Conservation (phyloP, 495 filamentous ascomycete genomes). For the Trichoderma erinaceum region DNA sequence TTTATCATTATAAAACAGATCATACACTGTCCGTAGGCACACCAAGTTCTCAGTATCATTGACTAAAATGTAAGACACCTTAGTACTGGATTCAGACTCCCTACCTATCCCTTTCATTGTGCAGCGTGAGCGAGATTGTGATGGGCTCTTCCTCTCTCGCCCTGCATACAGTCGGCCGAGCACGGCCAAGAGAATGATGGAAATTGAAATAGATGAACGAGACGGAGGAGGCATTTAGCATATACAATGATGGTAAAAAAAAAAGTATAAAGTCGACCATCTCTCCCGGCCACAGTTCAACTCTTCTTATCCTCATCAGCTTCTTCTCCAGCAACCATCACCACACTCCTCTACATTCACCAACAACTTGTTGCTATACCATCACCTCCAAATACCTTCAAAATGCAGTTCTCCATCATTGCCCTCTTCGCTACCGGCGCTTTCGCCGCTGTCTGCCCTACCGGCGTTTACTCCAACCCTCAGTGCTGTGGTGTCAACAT, state of each 20-base stretch:
- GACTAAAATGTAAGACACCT: background rate
- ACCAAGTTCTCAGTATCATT: background rate
- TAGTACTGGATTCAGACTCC: background rate
- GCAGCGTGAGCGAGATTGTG: background rate
- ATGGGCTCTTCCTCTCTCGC: background rate
- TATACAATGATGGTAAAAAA: background rate
- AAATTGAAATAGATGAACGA: background rate
- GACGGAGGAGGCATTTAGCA: background rate
- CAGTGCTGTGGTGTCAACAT: background rate
- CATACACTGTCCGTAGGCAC: too few species aligned
- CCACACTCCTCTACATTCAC: background rate
- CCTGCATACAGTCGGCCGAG: background rate
- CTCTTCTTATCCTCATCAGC: slow-evolving; percentile 4
- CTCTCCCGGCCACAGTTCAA: background rate
- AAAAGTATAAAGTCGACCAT: background rate
- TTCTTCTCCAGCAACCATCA: background rate
- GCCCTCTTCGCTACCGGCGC: slow-evolving; percentile 9
- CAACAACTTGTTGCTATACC: background rate
- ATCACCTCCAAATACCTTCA: background rate
- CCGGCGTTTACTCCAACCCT: background rate
- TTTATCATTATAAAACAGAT: too few species aligned
- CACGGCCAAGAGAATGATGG: background rate
- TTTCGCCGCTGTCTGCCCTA: background rate
- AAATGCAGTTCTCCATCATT: slow-evolving; percentile 8
- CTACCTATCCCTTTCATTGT: slow-evolving; percentile 10